phyloP scores from a whole-genome alignment of 2,329 filamentous ascomycete species.

The Cadophora luteo-olivacea region DNA sequence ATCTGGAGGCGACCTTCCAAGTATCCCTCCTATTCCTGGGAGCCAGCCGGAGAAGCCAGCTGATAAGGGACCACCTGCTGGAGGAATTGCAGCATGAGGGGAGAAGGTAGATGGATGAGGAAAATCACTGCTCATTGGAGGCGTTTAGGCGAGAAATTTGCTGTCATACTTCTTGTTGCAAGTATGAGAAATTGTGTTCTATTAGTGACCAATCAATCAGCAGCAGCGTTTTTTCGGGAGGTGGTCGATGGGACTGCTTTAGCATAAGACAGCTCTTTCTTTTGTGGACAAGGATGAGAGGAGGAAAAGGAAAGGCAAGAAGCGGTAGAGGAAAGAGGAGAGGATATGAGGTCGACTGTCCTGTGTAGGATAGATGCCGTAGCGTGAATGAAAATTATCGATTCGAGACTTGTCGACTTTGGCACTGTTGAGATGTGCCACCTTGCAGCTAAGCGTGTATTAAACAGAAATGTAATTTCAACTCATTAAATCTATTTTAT shows the following conservation, averaged over 20 bases:
- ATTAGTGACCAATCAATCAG: constrained; percentile 18
- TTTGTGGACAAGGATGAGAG: constrained; percentile 22
- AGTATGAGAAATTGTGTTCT: constrained; percentile 12
- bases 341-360: constrained; percentile 12
- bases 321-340: not conserved
- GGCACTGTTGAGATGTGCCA: too few species aligned
- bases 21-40: constrained; percentile 39
- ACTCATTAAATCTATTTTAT: too few species aligned
- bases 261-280: constrained; percentile 25
- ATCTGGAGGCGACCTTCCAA: constrained; percentile 32
- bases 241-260: constrained; percentile 15
- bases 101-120: constrained; percentile 4
- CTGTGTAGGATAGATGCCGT: constrained; percentile 29
- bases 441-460: too few species aligned
- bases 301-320: constrained; percentile 1
- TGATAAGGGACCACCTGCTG: constrained; percentile 36
- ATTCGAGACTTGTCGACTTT: not conserved
- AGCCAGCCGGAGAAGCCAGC: constrained; percentile 30
- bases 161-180: constrained; percentile 4
- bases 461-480: too few species aligned
- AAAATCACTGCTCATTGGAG: constrained; percentile 24
- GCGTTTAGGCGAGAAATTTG: constrained; percentile 20
- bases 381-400: constrained; percentile 20
- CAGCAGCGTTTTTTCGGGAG: constrained; percentile 5
- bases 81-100: constrained; percentile 39